Evolutionary conservation across 225 moss, liverwort and hornwort genomes (phyloP).

Genomic region (Marchantia paleacea): DNA sequence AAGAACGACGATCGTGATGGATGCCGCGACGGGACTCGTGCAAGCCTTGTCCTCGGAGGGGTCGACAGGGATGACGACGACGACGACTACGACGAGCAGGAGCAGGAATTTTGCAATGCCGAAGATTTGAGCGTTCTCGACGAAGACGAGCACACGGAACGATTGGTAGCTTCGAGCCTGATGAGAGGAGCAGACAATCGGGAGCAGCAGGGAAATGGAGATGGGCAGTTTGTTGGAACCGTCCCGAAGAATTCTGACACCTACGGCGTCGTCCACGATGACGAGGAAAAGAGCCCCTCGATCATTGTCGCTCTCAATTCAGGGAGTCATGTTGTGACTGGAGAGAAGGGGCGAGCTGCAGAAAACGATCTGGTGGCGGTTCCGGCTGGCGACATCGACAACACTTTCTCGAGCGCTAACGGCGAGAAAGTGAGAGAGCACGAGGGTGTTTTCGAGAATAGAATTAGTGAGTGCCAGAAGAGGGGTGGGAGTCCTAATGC

Average conservation of each 20-base stretch:
- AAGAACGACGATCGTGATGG: not conserved
- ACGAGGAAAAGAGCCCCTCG: not conserved
- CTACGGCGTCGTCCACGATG: not conserved
- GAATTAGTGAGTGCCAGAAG: not conserved
- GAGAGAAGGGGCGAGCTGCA: not conserved
- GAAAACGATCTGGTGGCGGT: too few relatives aligned
- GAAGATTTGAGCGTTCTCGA: not conserved
- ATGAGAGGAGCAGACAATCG: not conserved
- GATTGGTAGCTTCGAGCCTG: not conserved
- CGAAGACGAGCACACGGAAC: not conserved
- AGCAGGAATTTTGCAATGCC: not conserved
- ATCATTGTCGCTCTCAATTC: not conserved
- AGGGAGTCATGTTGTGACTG: not conserved
- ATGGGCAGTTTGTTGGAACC: conserved; percentile 10
- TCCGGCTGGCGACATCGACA: too few relatives aligned
- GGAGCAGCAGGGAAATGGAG: not conserved
- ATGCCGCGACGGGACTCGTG: not conserved
- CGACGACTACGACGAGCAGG: not conserved
- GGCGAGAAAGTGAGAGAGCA: not conserved
- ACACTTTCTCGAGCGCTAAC: not conserved
- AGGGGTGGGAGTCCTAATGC: not conserved
- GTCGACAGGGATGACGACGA: not conserved
- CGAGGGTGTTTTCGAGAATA: not conserved
- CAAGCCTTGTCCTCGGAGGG: not conserved
- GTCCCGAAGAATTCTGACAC: not conserved